Conservation (phyloP, 2,329 filamentous ascomycete species). For the Sporothrix dimorphospora region DNA sequence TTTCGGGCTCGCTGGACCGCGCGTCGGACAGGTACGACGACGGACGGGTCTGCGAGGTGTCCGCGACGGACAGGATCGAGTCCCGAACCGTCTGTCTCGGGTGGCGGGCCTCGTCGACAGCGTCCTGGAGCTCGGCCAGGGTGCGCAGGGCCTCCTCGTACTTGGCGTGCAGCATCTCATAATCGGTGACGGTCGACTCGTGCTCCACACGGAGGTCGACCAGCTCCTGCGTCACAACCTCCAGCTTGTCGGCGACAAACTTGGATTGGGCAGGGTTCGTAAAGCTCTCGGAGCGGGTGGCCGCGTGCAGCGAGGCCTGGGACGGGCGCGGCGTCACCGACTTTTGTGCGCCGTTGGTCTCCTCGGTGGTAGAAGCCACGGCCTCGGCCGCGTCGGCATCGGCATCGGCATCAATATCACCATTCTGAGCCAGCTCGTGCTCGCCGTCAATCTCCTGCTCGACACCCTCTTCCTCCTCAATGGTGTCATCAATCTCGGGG, state of each 20-base stretch:
- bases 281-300: constrained; percentile 21
- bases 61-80: constrained; percentile 58
- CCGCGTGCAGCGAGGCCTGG: constrained; percentile 11
- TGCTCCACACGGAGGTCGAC: constrained; percentile 89
- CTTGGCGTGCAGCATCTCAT: constrained; percentile 79
- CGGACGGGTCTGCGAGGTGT: constrained; percentile 60
- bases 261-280: constrained; percentile 77
- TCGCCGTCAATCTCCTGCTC: constrained; percentile 46
- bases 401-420: neutral
- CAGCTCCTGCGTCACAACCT: constrained; percentile 87
- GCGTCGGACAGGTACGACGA: constrained; percentile 84
- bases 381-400: neutral
- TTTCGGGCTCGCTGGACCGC: constrained; percentile 71
- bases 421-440: constrained; percentile 33
- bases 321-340: constrained; percentile 36
- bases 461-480: constrained; percentile 39
- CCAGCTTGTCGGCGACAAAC: constrained; percentile 89
- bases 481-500: constrained; percentile 30
- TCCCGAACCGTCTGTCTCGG: constrained; percentile 54
- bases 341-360: neutral
- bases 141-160: constrained; percentile 87
- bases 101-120: constrained; percentile 76
- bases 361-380: no score
- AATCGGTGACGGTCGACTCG: constrained; percentile 79
- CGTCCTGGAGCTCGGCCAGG: constrained; percentile 82